phyloP scores from a whole-genome alignment of 2,329 filamentous ascomycete genomes.

The Gyromitra esculenta region DNA sequence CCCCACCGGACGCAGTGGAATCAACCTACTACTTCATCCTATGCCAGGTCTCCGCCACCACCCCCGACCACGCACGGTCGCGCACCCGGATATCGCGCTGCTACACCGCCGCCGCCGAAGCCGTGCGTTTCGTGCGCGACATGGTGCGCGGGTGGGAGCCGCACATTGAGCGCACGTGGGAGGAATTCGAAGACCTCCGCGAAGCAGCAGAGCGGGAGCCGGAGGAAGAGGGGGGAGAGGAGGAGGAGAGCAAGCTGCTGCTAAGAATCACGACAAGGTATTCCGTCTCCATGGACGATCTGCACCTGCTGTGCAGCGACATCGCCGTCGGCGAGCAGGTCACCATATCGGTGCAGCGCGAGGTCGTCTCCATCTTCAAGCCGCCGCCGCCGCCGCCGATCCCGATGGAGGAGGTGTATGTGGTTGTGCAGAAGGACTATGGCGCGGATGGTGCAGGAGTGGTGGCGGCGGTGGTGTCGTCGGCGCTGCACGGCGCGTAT shows the following conservation, averaged over 20 bases:
- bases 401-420: conserved; percentile 23
- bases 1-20: conserved; percentile 17
- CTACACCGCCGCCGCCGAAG: conserved; percentile 36
- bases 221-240: neutral
- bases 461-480: conserved; percentile 25
- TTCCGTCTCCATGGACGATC: neutral
- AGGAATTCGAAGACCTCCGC: conserved; percentile 10
- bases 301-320: conserved; percentile 14
- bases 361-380: conserved; percentile 23
- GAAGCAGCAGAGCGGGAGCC: too few species aligned
- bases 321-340: conserved; percentile 35
- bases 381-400: conserved; percentile 27
- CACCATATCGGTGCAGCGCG: conserved; percentile 26
- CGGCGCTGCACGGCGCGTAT: conserved; percentile 33
- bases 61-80: neutral
- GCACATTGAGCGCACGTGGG: conserved; percentile 30
- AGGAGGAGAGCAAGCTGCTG: conserved; percentile 19
- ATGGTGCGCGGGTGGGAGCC: conserved; percentile 34
- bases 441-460: neutral
- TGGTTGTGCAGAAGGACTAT: conserved; percentile 35
- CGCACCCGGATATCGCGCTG: conserved; percentile 26
- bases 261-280: conserved; percentile 33
- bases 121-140: conserved; percentile 25
- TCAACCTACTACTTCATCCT: conserved; percentile 41
- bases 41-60: conserved; percentile 25